Evolutionary conservation across 208 protist species (phyloP).

Genomic region (Polymyxa betae): DNA sequence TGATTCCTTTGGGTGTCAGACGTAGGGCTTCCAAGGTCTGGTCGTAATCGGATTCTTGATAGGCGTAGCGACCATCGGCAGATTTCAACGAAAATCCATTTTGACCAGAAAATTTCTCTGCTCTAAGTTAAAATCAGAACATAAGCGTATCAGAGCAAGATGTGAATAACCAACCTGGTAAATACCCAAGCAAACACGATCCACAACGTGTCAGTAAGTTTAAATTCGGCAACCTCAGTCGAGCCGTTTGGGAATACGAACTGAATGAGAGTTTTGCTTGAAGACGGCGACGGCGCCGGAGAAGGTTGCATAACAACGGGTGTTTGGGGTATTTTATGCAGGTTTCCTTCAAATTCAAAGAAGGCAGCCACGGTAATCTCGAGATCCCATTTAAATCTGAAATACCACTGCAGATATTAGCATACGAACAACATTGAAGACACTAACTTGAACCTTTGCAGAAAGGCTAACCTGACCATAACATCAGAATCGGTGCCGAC

Average conservation of each 20-base stretch:
- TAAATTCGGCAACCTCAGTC: constrained; percentile 10
- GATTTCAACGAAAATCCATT: not conserved
- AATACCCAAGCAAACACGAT: constrained; percentile 39
- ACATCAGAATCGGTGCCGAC: constrained; percentile 1
- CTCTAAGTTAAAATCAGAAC: not conserved
- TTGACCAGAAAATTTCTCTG: not conserved
- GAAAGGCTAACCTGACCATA: not conserved
- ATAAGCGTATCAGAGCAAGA: not conserved
- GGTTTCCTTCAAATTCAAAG: constrained; percentile 34
- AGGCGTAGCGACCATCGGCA: not conserved
- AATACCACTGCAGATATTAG: not conserved
- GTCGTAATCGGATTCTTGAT: constrained; percentile 21
- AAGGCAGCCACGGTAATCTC: constrained; percentile 24
- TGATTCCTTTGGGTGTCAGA: not conserved
- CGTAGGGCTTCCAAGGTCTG: not conserved
- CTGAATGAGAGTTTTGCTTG: not conserved
- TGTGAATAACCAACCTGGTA: not conserved
- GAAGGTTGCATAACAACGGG: not conserved
- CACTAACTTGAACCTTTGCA: not conserved
- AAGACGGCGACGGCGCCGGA: constrained; percentile 27
- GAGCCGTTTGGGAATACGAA: not conserved
- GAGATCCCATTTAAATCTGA: constrained; percentile 25
- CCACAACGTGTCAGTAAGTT: constrained; percentile 8
- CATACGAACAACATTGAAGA: not conserved
- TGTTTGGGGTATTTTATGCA: not conserved